Base-by-base conservation (phyloP, 2,329 filamentous ascomycete genomes). In the Didymella keratinophila region DNA sequence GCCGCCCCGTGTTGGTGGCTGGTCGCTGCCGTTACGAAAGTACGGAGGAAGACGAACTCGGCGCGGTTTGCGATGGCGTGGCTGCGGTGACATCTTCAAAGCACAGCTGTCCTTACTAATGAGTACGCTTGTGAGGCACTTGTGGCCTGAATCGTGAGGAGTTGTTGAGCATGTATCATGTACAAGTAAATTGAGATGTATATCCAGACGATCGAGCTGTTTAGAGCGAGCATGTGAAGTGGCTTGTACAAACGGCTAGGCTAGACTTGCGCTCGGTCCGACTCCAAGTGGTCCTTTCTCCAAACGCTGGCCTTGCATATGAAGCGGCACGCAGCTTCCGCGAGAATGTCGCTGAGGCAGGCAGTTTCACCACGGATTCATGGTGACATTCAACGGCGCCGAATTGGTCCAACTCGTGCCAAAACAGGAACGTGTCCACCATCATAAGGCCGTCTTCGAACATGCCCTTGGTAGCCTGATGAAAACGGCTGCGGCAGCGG, bases 191-290 rank as follows among this genome's bases (percentile, higher is more conserved):
- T 42, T 54, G 34, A 30, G 11, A 11, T 21, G 39, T 53, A 50
- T 25, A 39, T 7, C 27, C 39, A 45, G 18, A 42, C 25, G 20
- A 36, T 32, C 23, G 9, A 41, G 36, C 20, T 28, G 11, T 36
- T 6, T 2, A 45, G 39, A 43, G 47, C 41, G n/a, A 51, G 56
- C 56, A 58, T 58, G 56, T 58, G 56, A 58, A 50, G 45, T 58
- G 27, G 50, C 49, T 42, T 50, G 41, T 46, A 48, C 55, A 23
- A 32, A 47, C 37, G 32, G 53, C 44, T n/a, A 27, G 45, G 30
- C 50, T 25, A 41, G 45, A 23, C 50, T 16, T 37, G 44, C 32
- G 49, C 39, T 58, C 56, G 56, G 56, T 42, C 56, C 56, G 56
- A 58, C 56, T 54, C 45, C 41, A 45, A 54, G 34, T 42, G 39